phyloP scores from a whole-genome alignment of 345 rosid species.

The Salix purpurea region DNA sequence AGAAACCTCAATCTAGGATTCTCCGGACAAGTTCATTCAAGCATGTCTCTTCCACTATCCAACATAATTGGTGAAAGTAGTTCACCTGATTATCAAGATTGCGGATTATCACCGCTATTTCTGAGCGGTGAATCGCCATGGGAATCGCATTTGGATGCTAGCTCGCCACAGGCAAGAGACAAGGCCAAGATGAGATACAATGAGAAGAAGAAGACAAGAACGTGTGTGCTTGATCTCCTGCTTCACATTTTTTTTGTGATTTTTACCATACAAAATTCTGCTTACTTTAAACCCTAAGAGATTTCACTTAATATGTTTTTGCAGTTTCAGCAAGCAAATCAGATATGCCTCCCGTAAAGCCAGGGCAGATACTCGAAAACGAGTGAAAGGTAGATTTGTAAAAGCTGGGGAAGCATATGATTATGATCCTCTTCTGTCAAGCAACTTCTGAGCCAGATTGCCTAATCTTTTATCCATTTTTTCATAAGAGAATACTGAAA shows the following conservation, averaged over 20 bases:
- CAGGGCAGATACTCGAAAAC: conserved; percentile 86
- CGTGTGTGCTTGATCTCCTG: conserved; percentile 31
- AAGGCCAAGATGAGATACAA: conserved; percentile 79
- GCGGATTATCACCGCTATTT: conserved; percentile 51
- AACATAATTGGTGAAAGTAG: conserved; percentile 59
- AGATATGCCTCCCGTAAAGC: conserved; percentile 86
- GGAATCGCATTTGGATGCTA: conserved; percentile 60
- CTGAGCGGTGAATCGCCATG: conserved; percentile 62
- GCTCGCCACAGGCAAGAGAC: conserved; percentile 64
- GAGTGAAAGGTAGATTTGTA: conserved; percentile 92
- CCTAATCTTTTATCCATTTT: background rate
- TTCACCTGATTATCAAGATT: conserved; percentile 61
- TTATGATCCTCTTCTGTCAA: conserved; percentile 49
- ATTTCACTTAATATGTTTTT: background rate
- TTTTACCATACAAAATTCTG: background rate
- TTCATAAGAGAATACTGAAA: background rate
- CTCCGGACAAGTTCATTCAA: conserved; percentile 52
- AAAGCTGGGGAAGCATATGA: conserved; percentile 82
- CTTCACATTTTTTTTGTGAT: background rate
- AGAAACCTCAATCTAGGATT: conserved; percentile 46
- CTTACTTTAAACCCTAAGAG: background rate
- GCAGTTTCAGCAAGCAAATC: conserved; percentile 80
- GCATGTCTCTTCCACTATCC: conserved; percentile 54
- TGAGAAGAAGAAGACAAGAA: conserved; percentile 69
- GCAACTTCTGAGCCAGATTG: conserved; percentile 24